Evolutionary conservation across 805 yeast species (phyloP).

Genomic region (Priceomyces castillae): DNA sequence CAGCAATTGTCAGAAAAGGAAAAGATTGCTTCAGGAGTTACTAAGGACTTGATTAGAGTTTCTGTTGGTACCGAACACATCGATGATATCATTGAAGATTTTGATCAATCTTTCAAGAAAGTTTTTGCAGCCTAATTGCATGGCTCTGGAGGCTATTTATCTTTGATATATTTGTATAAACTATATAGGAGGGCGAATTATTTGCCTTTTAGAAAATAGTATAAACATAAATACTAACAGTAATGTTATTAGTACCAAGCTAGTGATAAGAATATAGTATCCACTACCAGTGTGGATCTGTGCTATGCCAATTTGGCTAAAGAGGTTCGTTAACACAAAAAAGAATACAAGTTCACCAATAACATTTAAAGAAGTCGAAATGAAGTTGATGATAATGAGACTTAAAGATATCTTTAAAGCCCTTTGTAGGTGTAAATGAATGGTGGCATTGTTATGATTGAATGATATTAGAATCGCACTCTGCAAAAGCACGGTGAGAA

Average conservation of each 20-base stretch:
- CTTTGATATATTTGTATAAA: background rate
- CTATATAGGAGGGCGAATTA: background rate
- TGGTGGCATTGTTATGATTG: background rate
- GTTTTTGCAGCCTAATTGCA: slow-evolving; percentile 37
- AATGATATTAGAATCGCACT: background rate
- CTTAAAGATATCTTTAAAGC: background rate
- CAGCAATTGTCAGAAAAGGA: slow-evolving; percentile 84
- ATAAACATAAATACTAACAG: background rate
- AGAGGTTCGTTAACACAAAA: slow-evolving; percentile 6
- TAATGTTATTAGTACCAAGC: background rate
- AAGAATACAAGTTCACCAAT: slow-evolving; percentile 10
- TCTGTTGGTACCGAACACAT: slow-evolving; percentile 89
- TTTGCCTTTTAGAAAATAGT: slow-evolving; percentile 2
- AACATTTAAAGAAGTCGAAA: slow-evolving; percentile 8
- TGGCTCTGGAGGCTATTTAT: background rate
- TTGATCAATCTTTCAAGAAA: slow-evolving; percentile 76
- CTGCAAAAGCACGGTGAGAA: background rate
- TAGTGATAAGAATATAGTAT: slow-evolving; percentile 2
- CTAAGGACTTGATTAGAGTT: slow-evolving; percentile 83
- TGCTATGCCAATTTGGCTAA: slow-evolving; percentile 11
- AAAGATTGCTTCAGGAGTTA: slow-evolving; percentile 79
- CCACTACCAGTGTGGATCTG: slow-evolving; percentile 11
- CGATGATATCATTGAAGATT: slow-evolving; percentile 86
- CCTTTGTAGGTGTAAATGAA: background rate
- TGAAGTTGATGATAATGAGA: slow-evolving; percentile 6